Conservation (phyloP, 768 basidiomycete genomes). For the Lactifluus hygrophoroides region DNA sequence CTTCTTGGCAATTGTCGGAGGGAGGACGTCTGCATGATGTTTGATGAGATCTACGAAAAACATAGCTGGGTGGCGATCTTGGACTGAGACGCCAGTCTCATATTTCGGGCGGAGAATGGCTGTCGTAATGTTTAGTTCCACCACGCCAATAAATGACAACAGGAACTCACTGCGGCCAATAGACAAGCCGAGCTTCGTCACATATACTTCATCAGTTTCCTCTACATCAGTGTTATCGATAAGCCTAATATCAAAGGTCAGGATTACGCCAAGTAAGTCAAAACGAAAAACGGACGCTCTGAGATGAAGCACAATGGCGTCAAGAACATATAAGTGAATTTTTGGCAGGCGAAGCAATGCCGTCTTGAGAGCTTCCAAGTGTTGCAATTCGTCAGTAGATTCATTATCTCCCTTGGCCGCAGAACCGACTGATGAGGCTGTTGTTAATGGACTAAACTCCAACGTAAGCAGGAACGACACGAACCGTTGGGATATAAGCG, state of each 20-base stretch:
- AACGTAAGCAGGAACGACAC: conserved; percentile 12
- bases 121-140: conserved; percentile 25
- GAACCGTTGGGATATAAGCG: conserved; percentile 69
- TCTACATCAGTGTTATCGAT: conserved; percentile 60
- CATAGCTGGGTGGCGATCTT: conserved; percentile 79
- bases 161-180: conserved; percentile 67
- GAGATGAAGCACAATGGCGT: conserved; percentile 70
- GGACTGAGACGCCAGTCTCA: conserved; percentile 80
- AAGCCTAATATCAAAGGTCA: conserved; percentile 36
- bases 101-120: conserved; percentile 74
- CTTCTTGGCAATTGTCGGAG: conserved; percentile 76
- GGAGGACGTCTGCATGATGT: conserved; percentile 64
- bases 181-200: conserved; percentile 81
- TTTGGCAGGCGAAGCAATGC: conserved; percentile 66
- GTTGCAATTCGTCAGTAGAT: conserved; percentile 43
- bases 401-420: conserved; percentile 44
- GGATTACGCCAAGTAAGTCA: background rate
- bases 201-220: conserved; percentile 70
- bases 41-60: conserved; percentile 81
- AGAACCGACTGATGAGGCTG: conserved; percentile 40
- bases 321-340: conserved; percentile 74
- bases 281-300: conserved; percentile 36
- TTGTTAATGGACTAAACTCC: background rate
- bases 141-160: background rate
- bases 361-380: conserved; percentile 49